phyloP scores from a whole-genome alignment of 768 basidiomycete genomes.

The Phaeolepiota aurea region DNA sequence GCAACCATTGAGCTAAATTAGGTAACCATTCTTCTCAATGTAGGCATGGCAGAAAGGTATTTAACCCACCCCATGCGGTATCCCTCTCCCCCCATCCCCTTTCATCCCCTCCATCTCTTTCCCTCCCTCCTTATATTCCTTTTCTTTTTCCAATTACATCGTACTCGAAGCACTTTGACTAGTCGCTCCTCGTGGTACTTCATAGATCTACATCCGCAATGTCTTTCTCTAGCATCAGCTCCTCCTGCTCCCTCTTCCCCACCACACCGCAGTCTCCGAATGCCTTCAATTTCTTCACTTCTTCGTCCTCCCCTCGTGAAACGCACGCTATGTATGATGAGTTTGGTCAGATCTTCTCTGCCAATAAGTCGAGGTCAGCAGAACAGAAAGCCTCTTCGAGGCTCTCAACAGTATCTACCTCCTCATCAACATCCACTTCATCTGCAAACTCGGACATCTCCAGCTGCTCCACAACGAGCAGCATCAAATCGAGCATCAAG shows the following conservation, averaged over 20 bases:
- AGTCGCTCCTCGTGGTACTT: constrained; percentile 12
- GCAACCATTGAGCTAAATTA: too few species aligned
- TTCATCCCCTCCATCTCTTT: constrained; percentile 11
- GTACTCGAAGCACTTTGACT: constrained; percentile 19
- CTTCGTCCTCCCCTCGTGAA: constrained; percentile 23
- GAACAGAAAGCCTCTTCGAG: not conserved
- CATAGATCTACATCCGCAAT: constrained; percentile 14
- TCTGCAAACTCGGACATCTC: not conserved
- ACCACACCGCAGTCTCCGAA: constrained; percentile 16
- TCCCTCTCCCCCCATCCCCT: too few species aligned
- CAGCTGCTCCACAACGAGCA: not conserved
- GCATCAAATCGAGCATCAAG: not conserved
- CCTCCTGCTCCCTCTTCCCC: constrained; percentile 17
- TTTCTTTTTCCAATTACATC: not conserved
- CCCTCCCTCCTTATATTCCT: constrained; percentile 9
- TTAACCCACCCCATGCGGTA: too few species aligned
- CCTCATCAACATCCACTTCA: not conserved
- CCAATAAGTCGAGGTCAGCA: constrained; percentile 1
- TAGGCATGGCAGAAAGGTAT: too few species aligned
- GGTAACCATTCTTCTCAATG: too few species aligned
- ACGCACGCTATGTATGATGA: constrained; percentile 28
- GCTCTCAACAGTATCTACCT: not conserved
- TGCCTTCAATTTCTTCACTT: constrained; percentile 4
- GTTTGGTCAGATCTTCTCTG: constrained; percentile 24
- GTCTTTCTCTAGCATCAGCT: too few species aligned